These are phyloP conservation scores for Aspergillus bridgeri DNA, from an alignment of 495 filamentous ascomycete species.

Conservation along the genomic window DNA sequence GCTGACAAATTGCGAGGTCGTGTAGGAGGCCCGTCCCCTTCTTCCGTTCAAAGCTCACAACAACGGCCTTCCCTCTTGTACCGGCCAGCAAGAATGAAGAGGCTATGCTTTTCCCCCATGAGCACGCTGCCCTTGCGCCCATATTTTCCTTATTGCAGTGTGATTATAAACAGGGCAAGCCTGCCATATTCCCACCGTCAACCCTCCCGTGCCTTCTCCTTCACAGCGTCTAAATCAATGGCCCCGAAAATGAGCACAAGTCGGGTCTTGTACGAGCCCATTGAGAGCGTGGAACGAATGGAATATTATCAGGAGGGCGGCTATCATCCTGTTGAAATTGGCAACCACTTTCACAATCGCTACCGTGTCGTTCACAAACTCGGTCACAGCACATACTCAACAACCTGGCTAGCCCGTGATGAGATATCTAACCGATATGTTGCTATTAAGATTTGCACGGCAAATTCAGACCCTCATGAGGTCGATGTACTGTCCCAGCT, in stretches of 20 bases:
- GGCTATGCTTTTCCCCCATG: background rate
- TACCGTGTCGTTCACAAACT: slow-evolving; percentile 38
- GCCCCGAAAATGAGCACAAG: slow-evolving; percentile 8
- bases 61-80: slow-evolving; percentile 7
- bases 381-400: slow-evolving; percentile 33
- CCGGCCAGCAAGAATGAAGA: slow-evolving; percentile 6
- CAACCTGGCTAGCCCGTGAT: slow-evolving; percentile 34
- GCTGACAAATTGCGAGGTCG: too few relatives aligned
- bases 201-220: slow-evolving; percentile 17
- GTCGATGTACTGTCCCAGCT: slow-evolving; percentile 23
- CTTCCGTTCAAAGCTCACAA: slow-evolving; percentile 4
- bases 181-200: slow-evolving; percentile 4
- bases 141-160: slow-evolving; percentile 5
- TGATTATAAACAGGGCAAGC: slow-evolving; percentile 6
- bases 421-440: slow-evolving; percentile 25
- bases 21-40: too few relatives aligned
- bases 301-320: slow-evolving; percentile 29
- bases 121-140: slow-evolving; percentile 7
- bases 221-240: slow-evolving; percentile 18
- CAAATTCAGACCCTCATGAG: slow-evolving; percentile 25
- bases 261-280: slow-evolving; percentile 24
- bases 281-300: slow-evolving; percentile 28
- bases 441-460: slow-evolving; percentile 33
- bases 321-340: slow-evolving; percentile 35
- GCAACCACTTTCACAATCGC: slow-evolving; percentile 32